Evolutionary conservation across 345 rosid species (phyloP).

Genomic region (Eucalyptus leucophloia): DNA sequence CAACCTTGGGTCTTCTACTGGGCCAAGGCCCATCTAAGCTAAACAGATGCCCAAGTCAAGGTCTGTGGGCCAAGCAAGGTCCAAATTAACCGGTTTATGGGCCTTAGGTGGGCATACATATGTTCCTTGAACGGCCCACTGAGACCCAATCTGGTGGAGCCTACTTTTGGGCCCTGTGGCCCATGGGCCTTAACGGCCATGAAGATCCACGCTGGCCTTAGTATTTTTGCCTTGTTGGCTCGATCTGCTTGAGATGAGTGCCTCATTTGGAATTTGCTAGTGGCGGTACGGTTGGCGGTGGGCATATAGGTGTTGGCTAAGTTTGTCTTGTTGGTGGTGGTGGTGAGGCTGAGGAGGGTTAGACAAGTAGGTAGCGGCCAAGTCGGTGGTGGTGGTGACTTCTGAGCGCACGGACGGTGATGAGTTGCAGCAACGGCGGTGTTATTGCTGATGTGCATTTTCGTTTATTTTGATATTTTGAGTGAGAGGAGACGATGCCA

Average conservation of each 20-base stretch:
- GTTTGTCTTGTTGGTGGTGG: background rate
- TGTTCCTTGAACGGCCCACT: background rate
- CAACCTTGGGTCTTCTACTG: background rate
- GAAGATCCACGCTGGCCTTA: background rate
- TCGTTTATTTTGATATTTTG: too few relatives aligned
- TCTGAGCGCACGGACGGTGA: rapidly evolving
- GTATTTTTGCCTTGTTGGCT: background rate
- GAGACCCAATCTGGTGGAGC: rapidly evolving
- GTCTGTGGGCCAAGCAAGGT: background rate
- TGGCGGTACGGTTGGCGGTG: background rate
- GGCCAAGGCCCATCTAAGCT: background rate
- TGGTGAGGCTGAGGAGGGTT: background rate
- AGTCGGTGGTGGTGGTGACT: background rate
- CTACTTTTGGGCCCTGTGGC: background rate
- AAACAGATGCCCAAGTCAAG: rapidly evolving
- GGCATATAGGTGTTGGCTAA: background rate
- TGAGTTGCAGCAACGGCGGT: too few relatives aligned
- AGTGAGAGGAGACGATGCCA: too few relatives aligned
- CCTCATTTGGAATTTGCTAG: background rate
- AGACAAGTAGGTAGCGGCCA: rapidly evolving
- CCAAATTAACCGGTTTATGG: background rate
- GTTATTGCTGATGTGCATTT: too few relatives aligned
- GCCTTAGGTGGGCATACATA: rapidly evolving
- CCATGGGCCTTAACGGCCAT: background rate
- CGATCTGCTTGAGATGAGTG: background rate